These are phyloP conservation scores for Penicillium flavigenum DNA, from an alignment of 495 filamentous ascomycete species.

Conservation along the genomic window DNA sequence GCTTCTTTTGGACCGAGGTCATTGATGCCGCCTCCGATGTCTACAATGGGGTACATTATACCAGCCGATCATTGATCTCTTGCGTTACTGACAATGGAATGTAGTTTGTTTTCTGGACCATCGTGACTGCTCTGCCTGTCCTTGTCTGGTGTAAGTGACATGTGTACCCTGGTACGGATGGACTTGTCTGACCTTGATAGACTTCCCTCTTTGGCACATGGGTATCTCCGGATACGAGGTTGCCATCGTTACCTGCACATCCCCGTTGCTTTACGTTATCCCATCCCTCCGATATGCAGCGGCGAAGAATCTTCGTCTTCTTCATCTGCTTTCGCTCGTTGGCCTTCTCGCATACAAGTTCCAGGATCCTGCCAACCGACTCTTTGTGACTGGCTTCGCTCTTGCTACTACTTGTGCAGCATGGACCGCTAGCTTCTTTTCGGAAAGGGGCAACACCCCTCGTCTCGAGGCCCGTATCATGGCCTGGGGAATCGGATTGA, in stretches of 20 bases:
- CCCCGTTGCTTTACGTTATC: slow-evolving; percentile 78
- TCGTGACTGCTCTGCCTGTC: slow-evolving; percentile 82
- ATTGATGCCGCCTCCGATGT: slow-evolving; percentile 84
- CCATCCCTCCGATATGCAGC: slow-evolving; percentile 65
- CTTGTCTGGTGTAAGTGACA: slow-evolving; percentile 86
- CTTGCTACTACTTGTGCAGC: slow-evolving; percentile 75
- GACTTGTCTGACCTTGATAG: slow-evolving; percentile 42
- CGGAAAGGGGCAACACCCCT: slow-evolving; percentile 69
- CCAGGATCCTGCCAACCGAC: slow-evolving; percentile 68
- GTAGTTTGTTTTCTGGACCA: slow-evolving; percentile 95
- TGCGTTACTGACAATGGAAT: slow-evolving; percentile 24
- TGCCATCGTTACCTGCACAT: slow-evolving; percentile 77
- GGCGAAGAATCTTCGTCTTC: slow-evolving; percentile 62
- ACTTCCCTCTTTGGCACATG: slow-evolving; percentile 99
- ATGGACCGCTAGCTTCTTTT: slow-evolving; percentile 77
- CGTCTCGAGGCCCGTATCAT: slow-evolving; percentile 78
- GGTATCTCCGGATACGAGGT: slow-evolving; percentile 97
- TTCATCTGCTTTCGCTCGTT: slow-evolving; percentile 72
- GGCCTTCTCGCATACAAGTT: slow-evolving; percentile 81
- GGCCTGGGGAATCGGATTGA: slow-evolving; percentile 77
- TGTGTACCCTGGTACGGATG: background rate
- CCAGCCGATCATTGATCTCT: background rate
- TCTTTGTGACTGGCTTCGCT: slow-evolving; percentile 77
- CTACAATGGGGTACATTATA: slow-evolving; percentile 76
- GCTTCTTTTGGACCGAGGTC: slow-evolving; percentile 71